Evolutionary conservation across 345 rosid species (phyloP).

Genomic region (Punica granatum): DNA sequence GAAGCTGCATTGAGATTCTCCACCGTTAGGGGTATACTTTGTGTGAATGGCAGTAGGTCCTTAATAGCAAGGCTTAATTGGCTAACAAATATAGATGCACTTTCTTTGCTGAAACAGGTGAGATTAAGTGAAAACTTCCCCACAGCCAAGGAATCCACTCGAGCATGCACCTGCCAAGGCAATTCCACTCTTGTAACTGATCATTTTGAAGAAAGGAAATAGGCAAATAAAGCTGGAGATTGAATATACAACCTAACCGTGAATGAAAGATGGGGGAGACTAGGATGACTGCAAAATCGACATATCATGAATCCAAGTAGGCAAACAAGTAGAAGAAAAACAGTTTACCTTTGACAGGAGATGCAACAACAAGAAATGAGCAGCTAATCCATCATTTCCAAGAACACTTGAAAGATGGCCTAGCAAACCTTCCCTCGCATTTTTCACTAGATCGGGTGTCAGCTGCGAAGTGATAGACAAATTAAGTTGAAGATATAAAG

Average conservation of each 20-base stretch:
- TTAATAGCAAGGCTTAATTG: slow-evolving; percentile 36
- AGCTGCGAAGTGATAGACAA: slow-evolving; percentile 29
- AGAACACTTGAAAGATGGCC: slow-evolving; percentile 59
- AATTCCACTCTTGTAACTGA: neutral
- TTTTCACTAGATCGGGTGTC: slow-evolving; percentile 48
- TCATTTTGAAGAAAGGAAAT: neutral
- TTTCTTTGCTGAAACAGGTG: slow-evolving; percentile 56
- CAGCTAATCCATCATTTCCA: slow-evolving; percentile 74
- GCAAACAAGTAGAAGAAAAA: neutral
- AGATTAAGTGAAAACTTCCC: slow-evolving; percentile 87
- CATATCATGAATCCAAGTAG: neutral
- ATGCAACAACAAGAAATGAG: slow-evolving; percentile 66
- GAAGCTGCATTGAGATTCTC: slow-evolving; percentile 60
- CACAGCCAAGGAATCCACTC: slow-evolving; percentile 72
- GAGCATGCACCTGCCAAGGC: slow-evolving; percentile 57
- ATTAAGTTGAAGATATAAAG: neutral
- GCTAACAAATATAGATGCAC: slow-evolving; percentile 50
- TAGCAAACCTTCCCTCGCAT: slow-evolving; percentile 54
- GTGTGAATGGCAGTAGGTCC: slow-evolving; percentile 68
- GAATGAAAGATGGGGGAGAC: neutral
- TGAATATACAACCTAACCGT: neutral
- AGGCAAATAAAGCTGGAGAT: neutral
- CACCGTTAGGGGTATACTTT: slow-evolving; percentile 50
- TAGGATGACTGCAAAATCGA: neutral
- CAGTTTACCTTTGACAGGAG: slow-evolving; percentile 61